Conservation (phyloP, 2,329 filamentous ascomycete genomes). For the Trichoderma oligosporum region DNA sequence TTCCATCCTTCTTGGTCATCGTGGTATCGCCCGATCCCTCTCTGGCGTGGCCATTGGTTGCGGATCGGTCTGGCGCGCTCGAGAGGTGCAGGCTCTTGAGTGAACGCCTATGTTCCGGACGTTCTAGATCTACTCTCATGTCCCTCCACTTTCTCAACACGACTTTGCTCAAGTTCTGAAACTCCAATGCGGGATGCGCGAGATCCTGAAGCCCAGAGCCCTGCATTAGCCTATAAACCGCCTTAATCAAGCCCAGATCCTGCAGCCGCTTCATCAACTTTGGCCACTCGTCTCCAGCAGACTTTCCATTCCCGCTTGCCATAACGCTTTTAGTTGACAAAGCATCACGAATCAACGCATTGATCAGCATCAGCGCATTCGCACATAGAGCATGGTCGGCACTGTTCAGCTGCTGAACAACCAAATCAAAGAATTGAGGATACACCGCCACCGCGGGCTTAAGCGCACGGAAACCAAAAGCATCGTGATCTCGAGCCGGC, state of each 20-base stretch:
- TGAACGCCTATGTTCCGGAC: constrained; percentile 80
- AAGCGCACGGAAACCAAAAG: constrained; percentile 84
- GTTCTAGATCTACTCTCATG: constrained; percentile 77
- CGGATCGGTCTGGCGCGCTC: constrained; percentile 62
- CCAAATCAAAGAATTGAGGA: constrained; percentile 89
- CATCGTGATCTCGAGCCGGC: constrained; percentile 46
- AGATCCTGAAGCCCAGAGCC: constrained; percentile 87
- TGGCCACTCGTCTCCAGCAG: constrained; percentile 71
- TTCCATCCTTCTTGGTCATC: constrained; percentile 54
- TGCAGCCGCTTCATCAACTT: constrained; percentile 92
- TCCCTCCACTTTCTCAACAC: constrained; percentile 85
- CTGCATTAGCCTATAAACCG: constrained; percentile 91
- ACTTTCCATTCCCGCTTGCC: constrained; percentile 30
- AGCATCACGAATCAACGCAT: constrained; percentile 88
- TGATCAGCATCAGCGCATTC: constrained; percentile 92
- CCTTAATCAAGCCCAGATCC: constrained; percentile 87
- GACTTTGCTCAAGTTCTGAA: constrained; percentile 86
- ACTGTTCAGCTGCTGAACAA: constrained; percentile 86
- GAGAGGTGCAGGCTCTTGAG: constrained; percentile 82
- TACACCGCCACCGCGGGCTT: constrained; percentile 89
- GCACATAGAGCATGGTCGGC: constrained; percentile 94
- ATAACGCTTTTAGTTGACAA: constrained; percentile 67
- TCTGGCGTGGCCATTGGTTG: constrained; percentile 37
- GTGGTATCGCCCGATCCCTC: constrained; percentile 38
- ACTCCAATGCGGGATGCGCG: constrained; percentile 85